These are phyloP conservation scores for Wickerhamia fluorescens DNA, from an alignment of 805 yeast species.

Conservation along the genomic window DNA sequence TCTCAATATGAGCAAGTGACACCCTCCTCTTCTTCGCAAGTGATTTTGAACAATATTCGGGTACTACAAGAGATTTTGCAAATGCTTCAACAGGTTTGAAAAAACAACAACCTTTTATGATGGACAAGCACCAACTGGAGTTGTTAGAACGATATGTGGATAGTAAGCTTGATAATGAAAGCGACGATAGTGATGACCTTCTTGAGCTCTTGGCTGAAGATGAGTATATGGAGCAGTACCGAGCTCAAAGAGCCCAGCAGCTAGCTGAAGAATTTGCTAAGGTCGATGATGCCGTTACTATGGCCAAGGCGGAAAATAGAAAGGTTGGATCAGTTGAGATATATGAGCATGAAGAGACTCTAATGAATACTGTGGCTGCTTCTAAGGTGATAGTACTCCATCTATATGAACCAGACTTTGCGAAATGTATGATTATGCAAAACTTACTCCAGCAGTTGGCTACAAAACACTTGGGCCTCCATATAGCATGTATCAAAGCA, in stretches of 20 bases:
- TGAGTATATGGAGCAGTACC: constrained; percentile 34
- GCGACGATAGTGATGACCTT: constrained; percentile 9
- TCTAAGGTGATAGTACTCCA: constrained; percentile 45
- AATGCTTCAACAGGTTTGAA: too few relatives aligned
- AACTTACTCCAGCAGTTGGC: constrained; percentile 38
- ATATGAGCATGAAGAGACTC: constrained; percentile 45
- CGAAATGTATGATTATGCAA: constrained; percentile 56
- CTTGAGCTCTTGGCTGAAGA: constrained; percentile 38
- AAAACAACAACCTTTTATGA: too few relatives aligned
- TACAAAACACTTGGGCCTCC: constrained; percentile 48
- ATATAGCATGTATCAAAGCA: constrained; percentile 51
- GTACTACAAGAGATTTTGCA: too few relatives aligned
- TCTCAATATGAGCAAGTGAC: too few relatives aligned
- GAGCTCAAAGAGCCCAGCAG: constrained; percentile 61
- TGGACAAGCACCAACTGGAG: constrained; percentile 8
- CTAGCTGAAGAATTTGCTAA: constrained; percentile 38
- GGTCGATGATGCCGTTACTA: constrained; percentile 20
- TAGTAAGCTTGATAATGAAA: constrained; percentile 11
- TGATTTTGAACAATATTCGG: too few relatives aligned
- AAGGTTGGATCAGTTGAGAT: constrained; percentile 33
- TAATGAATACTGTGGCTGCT: constrained; percentile 45
- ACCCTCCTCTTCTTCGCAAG: too few relatives aligned
- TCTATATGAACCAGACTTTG: constrained; percentile 55
- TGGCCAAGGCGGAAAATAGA: constrained; percentile 25
- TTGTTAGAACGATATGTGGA: constrained; percentile 13